These are phyloP conservation scores for Crotalaria pallida DNA, from an alignment of 306 rosid genomes.

Conservation along the genomic window DNA sequence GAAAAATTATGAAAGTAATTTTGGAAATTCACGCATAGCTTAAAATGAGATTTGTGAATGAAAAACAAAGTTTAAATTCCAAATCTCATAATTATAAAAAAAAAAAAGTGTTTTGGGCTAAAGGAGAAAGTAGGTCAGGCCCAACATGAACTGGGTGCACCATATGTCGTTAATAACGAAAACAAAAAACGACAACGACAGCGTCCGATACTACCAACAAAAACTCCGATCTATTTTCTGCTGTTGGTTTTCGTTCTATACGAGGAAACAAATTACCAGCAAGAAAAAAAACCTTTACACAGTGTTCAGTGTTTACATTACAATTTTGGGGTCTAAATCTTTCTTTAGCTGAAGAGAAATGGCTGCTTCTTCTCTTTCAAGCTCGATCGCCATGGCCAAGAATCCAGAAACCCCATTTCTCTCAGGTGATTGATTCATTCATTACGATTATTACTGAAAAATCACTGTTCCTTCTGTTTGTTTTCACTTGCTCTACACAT, in stretches of 20 bases:
- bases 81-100: neutral
- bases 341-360: slow-evolving; percentile 8
- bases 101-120: neutral
- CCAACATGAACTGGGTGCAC: neutral
- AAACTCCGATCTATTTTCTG: neutral
- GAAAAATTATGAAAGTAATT: too few relatives aligned
- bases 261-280: neutral
- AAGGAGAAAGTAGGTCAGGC: neutral
- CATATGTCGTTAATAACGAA: neutral
- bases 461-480: neutral
- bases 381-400: slow-evolving; percentile 12
- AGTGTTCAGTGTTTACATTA: too few relatives aligned
- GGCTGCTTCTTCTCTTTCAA: slow-evolving; percentile 34
- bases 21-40: too few relatives aligned
- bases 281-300: too few relatives aligned
- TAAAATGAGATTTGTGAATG: too few relatives aligned
- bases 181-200: neutral
- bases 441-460: neutral
- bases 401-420: slow-evolving; percentile 26
- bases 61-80: too few relatives aligned
- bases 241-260: neutral
- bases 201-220: slow-evolving; percentile 7
- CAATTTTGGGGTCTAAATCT: neutral
- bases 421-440: slow-evolving; percentile 17
- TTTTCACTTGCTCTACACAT: neutral